Conservation (phyloP, 805 yeast species). For the Saccharomycopsis sp. region DNA sequence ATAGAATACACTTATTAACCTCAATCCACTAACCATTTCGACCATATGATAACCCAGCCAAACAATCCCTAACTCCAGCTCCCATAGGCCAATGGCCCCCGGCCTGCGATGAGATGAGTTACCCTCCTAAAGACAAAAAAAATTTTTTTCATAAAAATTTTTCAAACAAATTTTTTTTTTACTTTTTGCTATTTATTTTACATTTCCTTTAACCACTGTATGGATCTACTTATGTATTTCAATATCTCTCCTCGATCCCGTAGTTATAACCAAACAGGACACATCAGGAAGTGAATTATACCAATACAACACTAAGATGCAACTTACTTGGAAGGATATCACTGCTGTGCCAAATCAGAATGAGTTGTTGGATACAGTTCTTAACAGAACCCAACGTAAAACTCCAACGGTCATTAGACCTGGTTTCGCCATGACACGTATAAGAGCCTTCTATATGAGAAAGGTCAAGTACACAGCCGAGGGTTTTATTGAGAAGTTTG, state of each 20-base stretch:
- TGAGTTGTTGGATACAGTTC: constrained; percentile 92
- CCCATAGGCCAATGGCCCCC: too few species aligned
- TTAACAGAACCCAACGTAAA: constrained; percentile 96
- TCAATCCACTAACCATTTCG: too few species aligned
- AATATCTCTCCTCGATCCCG: not conserved
- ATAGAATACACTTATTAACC: too few species aligned
- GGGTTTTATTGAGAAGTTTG: constrained; percentile 90
- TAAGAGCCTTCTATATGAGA: constrained; percentile 96
- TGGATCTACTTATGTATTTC: not conserved
- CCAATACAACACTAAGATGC: constrained; percentile 48
- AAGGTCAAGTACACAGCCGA: constrained; percentile 95
- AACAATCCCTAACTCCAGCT: too few species aligned
- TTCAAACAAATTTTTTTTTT: not conserved
- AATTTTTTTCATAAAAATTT: not conserved
- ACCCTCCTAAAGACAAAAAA: not conserved
- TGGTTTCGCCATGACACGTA: constrained; percentile 93
- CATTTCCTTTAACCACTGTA: not conserved
- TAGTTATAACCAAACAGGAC: not conserved
- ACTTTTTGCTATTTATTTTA: too few species aligned
- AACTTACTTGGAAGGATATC: constrained; percentile 96
- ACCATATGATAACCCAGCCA: too few species aligned
- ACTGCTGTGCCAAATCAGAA: constrained; percentile 89
- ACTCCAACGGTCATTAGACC: constrained; percentile 98
- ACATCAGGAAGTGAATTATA: not conserved
- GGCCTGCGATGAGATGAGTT: constrained; percentile 1